Evolutionary conservation across 441 rosid genomes (phyloP).

Genomic region (Metrosideros polymorpha): DNA sequence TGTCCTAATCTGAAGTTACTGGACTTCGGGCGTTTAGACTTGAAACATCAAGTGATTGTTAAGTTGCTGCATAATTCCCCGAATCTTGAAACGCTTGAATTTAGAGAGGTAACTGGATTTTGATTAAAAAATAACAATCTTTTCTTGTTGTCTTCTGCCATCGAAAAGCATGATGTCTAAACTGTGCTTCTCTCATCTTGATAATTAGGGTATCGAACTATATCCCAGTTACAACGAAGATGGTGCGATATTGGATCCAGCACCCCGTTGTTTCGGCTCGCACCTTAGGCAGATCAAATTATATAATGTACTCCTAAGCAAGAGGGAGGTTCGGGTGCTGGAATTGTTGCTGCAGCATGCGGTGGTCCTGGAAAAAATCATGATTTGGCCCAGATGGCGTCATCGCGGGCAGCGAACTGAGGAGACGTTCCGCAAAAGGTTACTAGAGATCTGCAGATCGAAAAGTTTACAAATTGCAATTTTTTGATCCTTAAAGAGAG

Average conservation of each 20-base stretch:
- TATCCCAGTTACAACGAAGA: not conserved
- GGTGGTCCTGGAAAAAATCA: not conserved
- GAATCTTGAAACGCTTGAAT: not conserved
- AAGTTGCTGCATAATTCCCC: not conserved
- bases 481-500: not conserved
- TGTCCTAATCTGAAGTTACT: not conserved
- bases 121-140: not conserved
- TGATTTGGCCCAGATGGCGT: not conserved
- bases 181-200: not conserved
- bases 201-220: not conserved
- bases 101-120: not conserved
- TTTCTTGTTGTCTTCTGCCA: not conserved
- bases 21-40: not conserved
- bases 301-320: not conserved
- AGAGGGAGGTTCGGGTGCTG: not conserved
- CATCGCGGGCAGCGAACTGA: not conserved
- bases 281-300: not conserved
- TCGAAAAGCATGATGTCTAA: not conserved
- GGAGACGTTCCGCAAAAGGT: not conserved
- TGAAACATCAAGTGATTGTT: not conserved
- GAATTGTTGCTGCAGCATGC: not conserved
- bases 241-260: not conserved
- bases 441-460: not conserved
- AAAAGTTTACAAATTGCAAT: not conserved
- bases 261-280: not conserved